Conservation (phyloP, 306 rosid genomes). For the Dryas octopetala region DNA sequence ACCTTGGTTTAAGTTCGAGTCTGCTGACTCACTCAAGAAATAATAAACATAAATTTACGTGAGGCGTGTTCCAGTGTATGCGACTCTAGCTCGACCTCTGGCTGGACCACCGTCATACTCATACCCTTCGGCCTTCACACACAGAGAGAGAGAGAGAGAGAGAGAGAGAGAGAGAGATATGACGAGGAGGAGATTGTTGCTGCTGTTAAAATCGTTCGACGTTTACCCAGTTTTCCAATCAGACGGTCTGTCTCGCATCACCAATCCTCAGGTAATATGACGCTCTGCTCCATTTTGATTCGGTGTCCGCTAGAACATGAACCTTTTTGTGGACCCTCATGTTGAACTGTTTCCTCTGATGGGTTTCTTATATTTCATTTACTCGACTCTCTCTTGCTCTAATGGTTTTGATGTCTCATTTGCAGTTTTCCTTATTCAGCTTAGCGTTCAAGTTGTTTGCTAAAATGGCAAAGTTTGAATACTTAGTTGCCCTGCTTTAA, state of each 20-base stretch:
- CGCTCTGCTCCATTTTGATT: conserved; percentile 8
- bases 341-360: background rate
- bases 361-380: background rate
- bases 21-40: no score
- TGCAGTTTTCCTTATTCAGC: conserved; percentile 14
- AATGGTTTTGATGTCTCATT: background rate
- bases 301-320: background rate
- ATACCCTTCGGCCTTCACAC: background rate
- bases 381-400: background rate
- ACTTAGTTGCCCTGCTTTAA: background rate
- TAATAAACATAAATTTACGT: background rate
- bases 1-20: no score
- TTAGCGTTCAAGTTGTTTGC: conserved; percentile 41
- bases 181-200: conserved; percentile 54
- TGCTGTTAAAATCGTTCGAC: conserved; percentile 62
- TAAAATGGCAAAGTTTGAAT: conserved; percentile 33
- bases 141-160: no score
- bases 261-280: conserved; percentile 49
- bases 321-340: conserved; percentile 5
- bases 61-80: background rate
- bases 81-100: background rate
- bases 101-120: background rate
- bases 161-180: conserved; percentile 28
- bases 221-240: conserved; percentile 42
- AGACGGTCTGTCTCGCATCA: conserved; percentile 38